phyloP scores from a whole-genome alignment of 2,329 filamentous ascomycete genomes.

The Hymenoscyphus scutula region DNA sequence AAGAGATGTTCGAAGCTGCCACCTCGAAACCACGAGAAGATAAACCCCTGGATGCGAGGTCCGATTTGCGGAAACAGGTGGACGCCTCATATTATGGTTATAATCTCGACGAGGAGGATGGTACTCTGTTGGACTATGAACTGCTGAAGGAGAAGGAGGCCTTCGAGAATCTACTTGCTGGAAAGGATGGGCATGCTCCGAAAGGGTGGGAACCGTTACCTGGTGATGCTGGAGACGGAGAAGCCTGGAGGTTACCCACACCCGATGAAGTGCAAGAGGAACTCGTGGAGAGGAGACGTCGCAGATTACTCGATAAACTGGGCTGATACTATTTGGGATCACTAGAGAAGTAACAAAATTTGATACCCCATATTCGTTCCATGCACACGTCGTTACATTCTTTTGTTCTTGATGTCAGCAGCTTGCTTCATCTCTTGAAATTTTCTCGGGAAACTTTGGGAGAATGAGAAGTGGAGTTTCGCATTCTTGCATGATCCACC shows the following conservation, averaged over 20 bases:
- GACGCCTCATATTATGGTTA: constrained; percentile 97
- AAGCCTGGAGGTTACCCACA: constrained; percentile 78
- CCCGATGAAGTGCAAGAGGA: constrained; percentile 93
- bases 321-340: constrained; percentile 22
- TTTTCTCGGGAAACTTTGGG: no score
- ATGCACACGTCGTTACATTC: not conserved
- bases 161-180: constrained; percentile 61
- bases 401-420: no score
- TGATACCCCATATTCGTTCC: not conserved
- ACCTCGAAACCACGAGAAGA: constrained; percentile 54
- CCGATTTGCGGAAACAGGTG: constrained; percentile 71
- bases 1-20: constrained; percentile 89
- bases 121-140: constrained; percentile 76
- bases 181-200: constrained; percentile 56
- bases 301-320: constrained; percentile 76
- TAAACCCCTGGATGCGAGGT: constrained; percentile 63
- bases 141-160: constrained; percentile 79
- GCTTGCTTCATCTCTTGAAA: no score
- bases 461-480: no score
- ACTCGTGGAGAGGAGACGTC: constrained; percentile 79
- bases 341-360: not conserved
- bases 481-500: no score
- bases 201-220: constrained; percentile 82
- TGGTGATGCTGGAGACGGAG: constrained; percentile 80
- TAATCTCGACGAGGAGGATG: constrained; percentile 88